A percentile compares a stretch with the other conserved stretches of the same genome.
Evolutionary conservation across 805 yeast species (phyloP).

Genomic region (Starmera dryadoides): DNA sequence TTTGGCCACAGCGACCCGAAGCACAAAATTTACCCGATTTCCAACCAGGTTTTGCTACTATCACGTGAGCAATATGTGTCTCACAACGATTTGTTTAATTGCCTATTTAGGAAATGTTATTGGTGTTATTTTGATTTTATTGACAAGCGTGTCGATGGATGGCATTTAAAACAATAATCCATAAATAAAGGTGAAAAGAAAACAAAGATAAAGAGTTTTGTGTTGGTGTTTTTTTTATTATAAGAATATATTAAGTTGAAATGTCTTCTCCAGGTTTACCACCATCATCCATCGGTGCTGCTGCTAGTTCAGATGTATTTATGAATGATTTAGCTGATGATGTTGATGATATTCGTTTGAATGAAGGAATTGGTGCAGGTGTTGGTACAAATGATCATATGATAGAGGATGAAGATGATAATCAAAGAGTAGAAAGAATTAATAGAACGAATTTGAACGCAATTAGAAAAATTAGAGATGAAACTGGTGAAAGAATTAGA

Average conservation of each 20-base stretch:
- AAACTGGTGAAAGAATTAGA: slow-evolving; percentile 88
- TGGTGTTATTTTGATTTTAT: background rate
- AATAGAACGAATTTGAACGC: slow-evolving; percentile 54
- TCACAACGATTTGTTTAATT: too few species aligned
- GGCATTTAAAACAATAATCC: background rate
- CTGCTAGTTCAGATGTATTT: background rate
- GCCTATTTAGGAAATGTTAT: background rate
- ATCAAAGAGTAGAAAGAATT: slow-evolving; percentile 20
- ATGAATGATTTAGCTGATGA: background rate
- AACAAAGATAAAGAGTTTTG: too few species aligned
- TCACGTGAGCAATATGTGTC: too few species aligned
- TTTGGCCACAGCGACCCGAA: slow-evolving; percentile 1
- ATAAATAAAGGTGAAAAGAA: too few species aligned
- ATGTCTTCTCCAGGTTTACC: background rate
- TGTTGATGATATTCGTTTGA: background rate
- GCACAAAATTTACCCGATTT: background rate
- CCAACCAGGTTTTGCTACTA: background rate
- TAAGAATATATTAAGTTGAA: background rate
- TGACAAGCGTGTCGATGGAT: background rate
- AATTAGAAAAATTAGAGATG: slow-evolving; percentile 83
- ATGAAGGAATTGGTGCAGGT: background rate
- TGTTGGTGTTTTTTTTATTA: too few species aligned
- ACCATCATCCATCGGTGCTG: background rate
- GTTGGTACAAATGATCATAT: background rate
- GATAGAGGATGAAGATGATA: slow-evolving; percentile 6